Conservation (phyloP, 805 yeast species). For the Teunomyces pallodes region DNA sequence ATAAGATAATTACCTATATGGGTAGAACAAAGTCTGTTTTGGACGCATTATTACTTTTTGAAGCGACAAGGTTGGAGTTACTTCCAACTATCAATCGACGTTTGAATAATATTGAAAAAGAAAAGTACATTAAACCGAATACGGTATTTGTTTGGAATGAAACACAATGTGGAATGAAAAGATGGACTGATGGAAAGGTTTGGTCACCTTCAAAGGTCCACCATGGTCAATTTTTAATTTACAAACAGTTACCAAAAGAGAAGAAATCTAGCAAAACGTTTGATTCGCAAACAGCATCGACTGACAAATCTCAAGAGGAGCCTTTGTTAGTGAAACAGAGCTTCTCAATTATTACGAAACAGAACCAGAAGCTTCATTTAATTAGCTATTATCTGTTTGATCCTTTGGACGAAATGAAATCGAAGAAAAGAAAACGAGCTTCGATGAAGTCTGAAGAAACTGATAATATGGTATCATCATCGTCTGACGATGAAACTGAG, state of each 20-base stretch:
- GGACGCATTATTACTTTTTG: conserved; percentile 65
- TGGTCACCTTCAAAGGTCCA: conserved; percentile 72
- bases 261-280: background rate
- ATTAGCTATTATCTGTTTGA: conserved; percentile 46
- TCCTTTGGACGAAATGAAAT: background rate
- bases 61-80: conserved; percentile 57
- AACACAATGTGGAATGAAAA: conserved; percentile 62
- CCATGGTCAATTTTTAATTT: conserved; percentile 31
- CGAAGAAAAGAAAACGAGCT: background rate
- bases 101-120: conserved; percentile 54
- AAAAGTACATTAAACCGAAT: conserved; percentile 50
- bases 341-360: conserved; percentile 53
- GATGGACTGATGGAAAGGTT: conserved; percentile 77
- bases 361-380: conserved; percentile 55
- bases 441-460: background rate
- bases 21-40: conserved; percentile 56
- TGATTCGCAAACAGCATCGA: conserved; percentile 21
- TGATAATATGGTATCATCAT: background rate
- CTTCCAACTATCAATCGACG: conserved; percentile 61
- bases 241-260: conserved; percentile 48
- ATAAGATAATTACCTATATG: conserved; percentile 41
- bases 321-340: conserved; percentile 54
- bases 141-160: conserved; percentile 73
- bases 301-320: conserved; percentile 29
- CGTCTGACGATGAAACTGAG: background rate